phyloP scores from a whole-genome alignment of 495 filamentous ascomycete genomes.

The Cercophora scortea region DNA sequence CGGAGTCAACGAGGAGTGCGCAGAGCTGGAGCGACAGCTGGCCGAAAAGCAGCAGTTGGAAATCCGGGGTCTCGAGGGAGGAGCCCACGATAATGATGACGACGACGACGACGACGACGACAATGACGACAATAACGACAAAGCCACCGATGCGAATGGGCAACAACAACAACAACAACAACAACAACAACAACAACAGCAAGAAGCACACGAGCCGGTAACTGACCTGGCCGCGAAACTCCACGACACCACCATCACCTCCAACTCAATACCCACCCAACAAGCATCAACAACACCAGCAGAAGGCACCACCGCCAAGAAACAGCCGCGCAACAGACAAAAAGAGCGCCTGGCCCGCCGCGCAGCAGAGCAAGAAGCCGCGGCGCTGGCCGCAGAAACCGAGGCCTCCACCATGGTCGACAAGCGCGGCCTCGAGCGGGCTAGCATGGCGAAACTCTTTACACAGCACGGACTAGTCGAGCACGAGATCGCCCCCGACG shows the following conservation, averaged over 20 bases:
- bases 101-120: conserved; percentile 3
- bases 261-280: no score
- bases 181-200: no score
- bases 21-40: conserved; percentile 60
- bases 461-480: conserved; percentile 56
- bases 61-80: conserved; percentile 45
- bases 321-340: conserved; percentile 75
- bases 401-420: conserved; percentile 72
- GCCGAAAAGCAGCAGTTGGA: conserved; percentile 61
- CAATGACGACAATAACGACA: neutral
- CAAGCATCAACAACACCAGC: conserved; percentile 10
- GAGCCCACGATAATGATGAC: neutral
- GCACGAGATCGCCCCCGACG: conserved; percentile 77
- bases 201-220: no score
- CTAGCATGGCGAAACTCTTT: conserved; percentile 60
- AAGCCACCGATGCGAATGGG: neutral
- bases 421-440: conserved; percentile 62
- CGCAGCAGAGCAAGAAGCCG: conserved; percentile 72
- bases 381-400: conserved; percentile 53
- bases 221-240: conserved; percentile 8
- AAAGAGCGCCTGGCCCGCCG: conserved; percentile 86
- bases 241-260: conserved; percentile 12
- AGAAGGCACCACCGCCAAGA: conserved; percentile 14
- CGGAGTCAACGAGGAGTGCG: conserved; percentile 78
- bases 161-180: no score